Evolutionary conservation across 371 early-diverging fungal species (phyloP), one percentile per base, ranked within the genome.

Genomic region (Zopfochytrium polystomum): DNA sequence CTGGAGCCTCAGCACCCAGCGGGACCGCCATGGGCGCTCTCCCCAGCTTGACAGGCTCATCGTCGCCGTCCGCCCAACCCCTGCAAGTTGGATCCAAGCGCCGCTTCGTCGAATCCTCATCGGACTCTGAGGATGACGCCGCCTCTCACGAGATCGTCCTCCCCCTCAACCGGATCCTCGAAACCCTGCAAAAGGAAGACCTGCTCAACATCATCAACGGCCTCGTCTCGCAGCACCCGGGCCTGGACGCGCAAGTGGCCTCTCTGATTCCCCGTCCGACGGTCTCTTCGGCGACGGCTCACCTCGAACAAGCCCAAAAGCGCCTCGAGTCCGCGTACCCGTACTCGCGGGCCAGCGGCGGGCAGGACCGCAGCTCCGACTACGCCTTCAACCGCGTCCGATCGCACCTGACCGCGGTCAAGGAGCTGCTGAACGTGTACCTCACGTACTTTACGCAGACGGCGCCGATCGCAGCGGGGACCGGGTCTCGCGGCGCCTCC

Each of bases 381-480:
- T 96, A 96, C 74, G 84, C 92, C 11, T 95, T 86, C 72, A 87
- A 90, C 66, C 80, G 97, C 63, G 90, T 94, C 44, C 78, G 86
- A 61, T 87, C 88, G 32, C 77, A 80, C 15, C 73, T 95, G 23
- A 67, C 76, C 2, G 92, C 92, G 53, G 74, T 91, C 33, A 77
- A 85, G 76, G 89, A 90, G 50, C 81, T 89, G 26, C 73, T 94
- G 35, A 67, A 81, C 13, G 87, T 91, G 74, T 94, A 92, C 70
- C 80, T 91, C 55, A 83, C 86, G 56, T 88, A 90, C 74, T 96
- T 95, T 70, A 89, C 90, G 27, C 82, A 85, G 43, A 79, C 85
- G 29, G n/a, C 25, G 18, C 31, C 18, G 18, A n/a, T 52, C 7
- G 20, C 29, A 15, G n/a, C 2, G 22, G 26, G 15, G n/a, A 23